These are phyloP conservation scores for Plasmodium fragile DNA, from an alignment of 169 alveolate species.

Conservation along the genomic window DNA sequence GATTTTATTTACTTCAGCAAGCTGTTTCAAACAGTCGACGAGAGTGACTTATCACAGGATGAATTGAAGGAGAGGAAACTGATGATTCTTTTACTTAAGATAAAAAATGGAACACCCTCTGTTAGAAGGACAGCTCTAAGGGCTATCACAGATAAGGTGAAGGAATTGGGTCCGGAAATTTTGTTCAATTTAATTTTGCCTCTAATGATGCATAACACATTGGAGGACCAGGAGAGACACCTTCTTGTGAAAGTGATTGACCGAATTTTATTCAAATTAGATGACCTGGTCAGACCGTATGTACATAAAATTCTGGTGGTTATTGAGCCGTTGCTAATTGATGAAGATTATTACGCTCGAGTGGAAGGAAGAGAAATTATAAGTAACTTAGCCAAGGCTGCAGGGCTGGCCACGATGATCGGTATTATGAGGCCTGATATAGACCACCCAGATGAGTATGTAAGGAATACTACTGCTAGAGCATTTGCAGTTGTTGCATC, in stretches of 20 bases:
- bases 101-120: conserved; percentile 99
- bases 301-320: conserved; percentile 99
- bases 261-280: conserved; percentile 96
- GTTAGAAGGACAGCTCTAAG: conserved; percentile 96
- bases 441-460: conserved; percentile 99
- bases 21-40: conserved; percentile 92
- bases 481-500: conserved; percentile 99
- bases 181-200: conserved; percentile 98
- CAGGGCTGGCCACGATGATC: conserved; percentile 99
- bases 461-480: conserved; percentile 97
- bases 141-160: conserved; percentile 95
- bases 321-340: conserved; percentile 98
- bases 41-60: conserved; percentile 94
- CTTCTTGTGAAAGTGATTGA: conserved; percentile 98
- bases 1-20: conserved; percentile 92
- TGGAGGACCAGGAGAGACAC: conserved; percentile 99
- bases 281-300: conserved; percentile 98
- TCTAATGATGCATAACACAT: conserved; percentile 96
- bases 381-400: conserved; percentile 96
- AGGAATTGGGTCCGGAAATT: conserved; percentile 98
- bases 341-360: conserved; percentile 99
- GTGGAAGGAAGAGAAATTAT: conserved; percentile 99
- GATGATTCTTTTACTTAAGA: conserved; percentile 94
- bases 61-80: conserved; percentile 97
- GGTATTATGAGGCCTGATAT: conserved; percentile 99